These are phyloP conservation scores for Fraxinus greggii DNA, from an alignment of 305 asterid species.

Conservation along the genomic window DNA sequence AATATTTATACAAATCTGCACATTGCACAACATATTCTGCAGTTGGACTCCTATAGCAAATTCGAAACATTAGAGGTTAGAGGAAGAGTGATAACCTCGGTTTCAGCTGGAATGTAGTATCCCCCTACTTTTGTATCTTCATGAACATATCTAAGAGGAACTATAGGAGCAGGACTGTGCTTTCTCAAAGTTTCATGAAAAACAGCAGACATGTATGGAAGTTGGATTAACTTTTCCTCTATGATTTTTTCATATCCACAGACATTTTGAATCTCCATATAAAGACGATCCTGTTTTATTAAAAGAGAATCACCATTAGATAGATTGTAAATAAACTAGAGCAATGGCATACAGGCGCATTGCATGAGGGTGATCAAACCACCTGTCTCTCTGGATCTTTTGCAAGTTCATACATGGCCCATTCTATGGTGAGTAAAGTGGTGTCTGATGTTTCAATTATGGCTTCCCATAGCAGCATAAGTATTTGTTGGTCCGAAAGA, in stretches of 20 bases:
- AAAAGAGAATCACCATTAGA: neutral
- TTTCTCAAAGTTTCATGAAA: constrained; percentile 59
- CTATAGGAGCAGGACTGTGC: neutral
- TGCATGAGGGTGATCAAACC: neutral
- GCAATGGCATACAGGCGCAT: too few species aligned
- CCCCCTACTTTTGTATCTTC: constrained; percentile 67
- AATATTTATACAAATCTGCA: constrained; percentile 61
- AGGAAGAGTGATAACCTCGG: constrained; percentile 42
- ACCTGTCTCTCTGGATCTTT: constrained; percentile 76
- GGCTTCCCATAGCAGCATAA: constrained; percentile 80
- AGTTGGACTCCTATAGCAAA: neutral
- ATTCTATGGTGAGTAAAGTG: constrained; percentile 66
- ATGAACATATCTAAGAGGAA: constrained; percentile 33
- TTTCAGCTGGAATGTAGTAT: constrained; percentile 54
- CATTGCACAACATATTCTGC: neutral
- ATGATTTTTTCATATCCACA: constrained; percentile 46
- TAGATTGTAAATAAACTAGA: neutral
- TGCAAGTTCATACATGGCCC: constrained; percentile 92
- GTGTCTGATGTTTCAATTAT: constrained; percentile 89
- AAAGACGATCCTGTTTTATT: constrained; percentile 41
- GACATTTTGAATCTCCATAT: constrained; percentile 36
- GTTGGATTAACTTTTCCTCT: constrained; percentile 52
- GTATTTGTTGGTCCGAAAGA: constrained; percentile 57
- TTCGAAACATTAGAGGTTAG: neutral
- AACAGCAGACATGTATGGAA: constrained; percentile 59